Percentiles rank a stretch among this genome's conserved stretches.
phyloP scores from a whole-genome alignment of 257 asterid species.

The Ocimum tenuiflorum region DNA sequence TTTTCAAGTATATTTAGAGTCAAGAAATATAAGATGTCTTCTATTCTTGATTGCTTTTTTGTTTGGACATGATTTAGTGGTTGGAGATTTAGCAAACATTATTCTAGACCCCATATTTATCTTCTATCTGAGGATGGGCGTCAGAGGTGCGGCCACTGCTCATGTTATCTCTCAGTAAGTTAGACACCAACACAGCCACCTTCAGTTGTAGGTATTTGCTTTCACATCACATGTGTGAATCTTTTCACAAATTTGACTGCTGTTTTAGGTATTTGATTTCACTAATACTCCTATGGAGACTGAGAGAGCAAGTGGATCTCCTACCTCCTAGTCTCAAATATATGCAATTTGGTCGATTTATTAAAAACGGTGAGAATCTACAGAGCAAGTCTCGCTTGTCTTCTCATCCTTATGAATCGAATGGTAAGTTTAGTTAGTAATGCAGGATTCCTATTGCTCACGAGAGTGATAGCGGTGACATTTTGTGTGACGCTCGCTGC shows the following conservation, averaged over 20 bases:
- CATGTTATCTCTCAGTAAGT: conserved; percentile 79
- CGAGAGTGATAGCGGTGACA: conserved; percentile 81
- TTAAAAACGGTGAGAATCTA: conserved; percentile 47
- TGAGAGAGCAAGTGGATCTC: conserved; percentile 47
- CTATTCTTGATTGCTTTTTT: not conserved
- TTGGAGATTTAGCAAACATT: conserved; percentile 57
- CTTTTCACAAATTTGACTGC: conserved; percentile 1
- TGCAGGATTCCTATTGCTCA: conserved; percentile 52
- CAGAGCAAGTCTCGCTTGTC: not conserved
- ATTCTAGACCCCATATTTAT: conserved; percentile 62
- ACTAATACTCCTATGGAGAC: conserved; percentile 50
- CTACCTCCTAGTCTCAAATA: conserved; percentile 50
- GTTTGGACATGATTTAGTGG: conserved; percentile 28
- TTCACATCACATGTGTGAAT: not conserved
- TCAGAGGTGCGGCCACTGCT: conserved; percentile 66
- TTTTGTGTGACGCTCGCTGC: conserved; percentile 79
- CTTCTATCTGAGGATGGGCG: conserved; percentile 47
- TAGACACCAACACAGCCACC: not conserved
- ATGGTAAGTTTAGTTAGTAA: not conserved
- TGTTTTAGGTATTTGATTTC: conserved; percentile 67
- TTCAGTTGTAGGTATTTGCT: no score
- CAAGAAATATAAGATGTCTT: no score
- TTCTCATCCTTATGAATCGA: not conserved
- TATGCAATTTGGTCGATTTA: conserved; percentile 59
- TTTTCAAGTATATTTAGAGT: no score